These are phyloP conservation scores for Hymenoscyphus linearis DNA, from an alignment of 2,329 filamentous ascomycete genomes.

Conservation along the genomic window DNA sequence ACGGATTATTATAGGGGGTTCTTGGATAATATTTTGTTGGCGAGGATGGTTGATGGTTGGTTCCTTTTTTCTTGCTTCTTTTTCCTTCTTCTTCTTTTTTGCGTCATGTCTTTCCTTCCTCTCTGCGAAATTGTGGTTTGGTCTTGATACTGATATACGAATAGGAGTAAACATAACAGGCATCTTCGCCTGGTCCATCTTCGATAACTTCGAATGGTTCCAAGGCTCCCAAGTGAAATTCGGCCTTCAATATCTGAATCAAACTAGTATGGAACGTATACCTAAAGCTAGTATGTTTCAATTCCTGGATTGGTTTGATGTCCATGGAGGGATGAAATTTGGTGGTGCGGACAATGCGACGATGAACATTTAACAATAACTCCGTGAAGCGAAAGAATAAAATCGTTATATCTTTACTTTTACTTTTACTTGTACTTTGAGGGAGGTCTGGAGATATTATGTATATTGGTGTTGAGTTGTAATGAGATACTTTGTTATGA, in stretches of 20 bases:
- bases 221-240: conserved; percentile 21
- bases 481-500: no score
- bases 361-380: not conserved
- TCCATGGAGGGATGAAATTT: conserved; percentile 16
- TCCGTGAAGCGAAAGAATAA: no score
- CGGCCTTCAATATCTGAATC: conserved; percentile 33
- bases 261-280: conserved; percentile 29
- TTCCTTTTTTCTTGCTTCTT: not conserved
- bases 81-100: not conserved
- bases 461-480: no score
- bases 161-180: conserved; percentile 64
- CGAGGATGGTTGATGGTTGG: conserved; percentile 58
- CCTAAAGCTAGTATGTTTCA: conserved; percentile 30
- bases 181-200: conserved; percentile 82
- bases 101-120: no score
- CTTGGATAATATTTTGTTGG: conserved; percentile 60
- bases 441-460: no score
- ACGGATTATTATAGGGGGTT: conserved; percentile 73
- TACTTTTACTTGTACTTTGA: no score
- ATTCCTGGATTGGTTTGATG: conserved; percentile 27
- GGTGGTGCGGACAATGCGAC: not conserved
- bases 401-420: no score
- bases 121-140: not conserved
- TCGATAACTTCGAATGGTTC: conserved; percentile 54
- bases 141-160: not conserved